Evolutionary conservation across 106 monocot genomes (phyloP), one percentile per base, ranked within the genome.

Genomic region (Cymbidium sinense): DNA sequence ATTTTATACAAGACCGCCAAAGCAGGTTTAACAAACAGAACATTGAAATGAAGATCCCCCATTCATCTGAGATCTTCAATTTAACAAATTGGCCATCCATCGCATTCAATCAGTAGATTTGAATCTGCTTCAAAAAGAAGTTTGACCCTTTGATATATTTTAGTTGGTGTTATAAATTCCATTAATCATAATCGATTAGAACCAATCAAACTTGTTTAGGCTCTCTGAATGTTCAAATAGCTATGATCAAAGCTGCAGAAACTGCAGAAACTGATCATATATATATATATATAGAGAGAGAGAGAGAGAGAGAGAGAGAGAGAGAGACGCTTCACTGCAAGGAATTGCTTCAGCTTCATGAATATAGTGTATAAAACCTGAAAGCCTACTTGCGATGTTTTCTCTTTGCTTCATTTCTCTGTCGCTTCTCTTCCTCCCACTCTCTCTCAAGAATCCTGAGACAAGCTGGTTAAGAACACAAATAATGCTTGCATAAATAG

Each of bases 351-450:
- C 20, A 54, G 17, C 64, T 64, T 23, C 6, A 64, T 39, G 29
- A 11, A 4, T 2, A 29, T 12, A 27, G 15, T 3, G n/a, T n/a
- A n/a, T n/a, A n/a, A 15, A 69, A 17, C 5, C 20, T 39, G 34
- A 2, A n/a, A 20, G 28, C 31, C 31, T 87, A 95, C 74, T 98
- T 98, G n/a, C 98, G 89, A 76, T 98, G 98, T 81, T 98, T 98
- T 73, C 98, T 90, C 73, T 98, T 98, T 51, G 88, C 84, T 78
- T 98, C 98, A 52, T 88, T 69, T 82, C 98, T 88, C 54, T 80
- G 87, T 7, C 94, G 88, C 77, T 92, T 98, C 70, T 98, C 98
- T 55, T 98, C 94, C 55, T 98, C 98, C 94, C 94, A 90, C 44
- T 98, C 98, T 52, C 92, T 86, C 80, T 98, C 98, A 51, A 86